Base-by-base conservation (phyloP, 352 stramenopile genomes). In the Phytophthora hybrid region DNA sequence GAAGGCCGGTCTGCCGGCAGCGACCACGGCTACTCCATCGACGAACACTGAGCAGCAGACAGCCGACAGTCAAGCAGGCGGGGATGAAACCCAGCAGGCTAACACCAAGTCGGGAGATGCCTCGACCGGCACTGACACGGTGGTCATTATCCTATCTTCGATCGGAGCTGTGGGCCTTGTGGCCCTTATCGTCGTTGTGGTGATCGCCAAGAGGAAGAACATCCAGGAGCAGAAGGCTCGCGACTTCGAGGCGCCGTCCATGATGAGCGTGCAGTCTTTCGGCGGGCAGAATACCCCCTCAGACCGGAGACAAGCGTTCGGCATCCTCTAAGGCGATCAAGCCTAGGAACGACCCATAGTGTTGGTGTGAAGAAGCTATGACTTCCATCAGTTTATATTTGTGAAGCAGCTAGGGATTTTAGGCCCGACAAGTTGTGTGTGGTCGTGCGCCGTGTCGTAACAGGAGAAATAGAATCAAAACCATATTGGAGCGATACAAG, bases 391-490 rank as follows among this genome's bases (percentile, higher is more conserved):
- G 64, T 81, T 67, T 69, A 61, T 63, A 54, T 69, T 49, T 44
- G 51, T 69, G 51, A 5, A 64, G 56, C 18, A 63, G 74, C 59
- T n/a, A 60, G 41, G 34, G 11, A 41, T 13, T 51, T n/a, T 21
- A 51, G 41, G n/a, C 41, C 41, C 41, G 14, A 44, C 11, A 18
- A 44, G 11, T 37, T 16, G 47, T 62, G 55, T 49, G n/a, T 69
- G 37, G 53, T 61, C 14, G 34, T 47, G 16, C 44, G 63, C 34
- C 2, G 4, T 57, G 26, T 67, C 58, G 58, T 71, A 55, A 31
- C 29, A 59, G 46, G 57, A 77, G 64, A 76, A 80, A 52, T 74
- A 77, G 76, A 72, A 74, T 37, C 68, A 78, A 71, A 73, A 76
- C 53, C 62, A 79, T 59, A 55, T 65, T 73, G 63, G 54, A 21